Conservation (phyloP, 495 filamentous ascomycete species). For the Podospora fimiseda region DNA sequence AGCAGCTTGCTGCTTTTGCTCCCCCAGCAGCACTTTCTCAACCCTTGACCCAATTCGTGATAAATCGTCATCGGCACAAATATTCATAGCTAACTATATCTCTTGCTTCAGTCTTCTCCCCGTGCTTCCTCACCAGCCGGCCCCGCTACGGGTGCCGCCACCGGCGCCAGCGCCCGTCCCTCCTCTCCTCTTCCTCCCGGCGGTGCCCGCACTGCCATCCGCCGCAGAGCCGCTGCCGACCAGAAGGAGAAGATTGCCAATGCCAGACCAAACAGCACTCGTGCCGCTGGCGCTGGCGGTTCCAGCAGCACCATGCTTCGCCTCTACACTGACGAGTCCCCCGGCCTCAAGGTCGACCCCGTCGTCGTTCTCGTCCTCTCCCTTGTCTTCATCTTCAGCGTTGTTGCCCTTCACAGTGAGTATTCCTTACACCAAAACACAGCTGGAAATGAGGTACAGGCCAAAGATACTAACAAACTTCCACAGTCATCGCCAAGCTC, state of each 20-base stretch:
- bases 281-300: slow-evolving; percentile 89
- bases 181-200: slow-evolving; percentile 88
- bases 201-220: slow-evolving; percentile 88
- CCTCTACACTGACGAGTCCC: slow-evolving; percentile 98
- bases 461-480: slow-evolving; percentile 13
- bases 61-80: background rate
- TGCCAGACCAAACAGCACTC: slow-evolving; percentile 79
- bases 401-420: slow-evolving; percentile 94
- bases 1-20: too few species aligned
- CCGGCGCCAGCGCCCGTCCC: slow-evolving; percentile 63
- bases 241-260: slow-evolving; percentile 92
- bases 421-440: too few species aligned
- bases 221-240: slow-evolving; percentile 88
- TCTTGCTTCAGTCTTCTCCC: slow-evolving; percentile 58
- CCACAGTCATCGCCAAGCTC: slow-evolving; percentile 88
- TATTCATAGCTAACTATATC: background rate
- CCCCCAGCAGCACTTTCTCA: too few species aligned
- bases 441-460: too few species aligned
- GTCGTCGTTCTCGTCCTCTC: slow-evolving; percentile 92
- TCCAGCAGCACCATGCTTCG: slow-evolving; percentile 97
- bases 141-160: slow-evolving; percentile 38
- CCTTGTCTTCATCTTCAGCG: slow-evolving; percentile 96
- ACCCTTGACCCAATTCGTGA: too few species aligned
- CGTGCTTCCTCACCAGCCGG: slow-evolving; percentile 61
- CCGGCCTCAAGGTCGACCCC: slow-evolving; percentile 92